Conservation (phyloP, 768 basidiomycete genomes). For the Trichaptum fuscoviolaceum region DNA sequence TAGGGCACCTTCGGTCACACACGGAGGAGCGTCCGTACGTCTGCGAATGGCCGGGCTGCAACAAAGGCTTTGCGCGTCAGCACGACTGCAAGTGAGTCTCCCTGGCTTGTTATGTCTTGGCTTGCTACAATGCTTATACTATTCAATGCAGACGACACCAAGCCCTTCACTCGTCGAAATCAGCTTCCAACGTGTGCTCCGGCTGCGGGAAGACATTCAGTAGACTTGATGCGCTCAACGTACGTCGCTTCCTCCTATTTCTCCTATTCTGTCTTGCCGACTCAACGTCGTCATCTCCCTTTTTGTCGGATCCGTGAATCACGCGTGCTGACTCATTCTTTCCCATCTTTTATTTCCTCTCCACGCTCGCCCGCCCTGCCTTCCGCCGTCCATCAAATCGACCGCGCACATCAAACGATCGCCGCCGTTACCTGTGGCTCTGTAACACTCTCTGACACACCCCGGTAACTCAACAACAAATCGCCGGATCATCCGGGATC, state of each 20-base stretch:
- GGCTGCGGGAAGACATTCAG: conserved; percentile 96
- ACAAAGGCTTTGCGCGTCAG: conserved; percentile 91
- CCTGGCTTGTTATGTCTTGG: conserved; percentile 7
- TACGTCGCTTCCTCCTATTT: conserved; percentile 36
- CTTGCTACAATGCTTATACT: conserved; percentile 10
- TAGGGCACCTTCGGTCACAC: conserved; percentile 91
- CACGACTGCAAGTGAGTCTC: conserved; percentile 90
- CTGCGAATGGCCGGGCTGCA: conserved; percentile 91
- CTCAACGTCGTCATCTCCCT: conserved; percentile 39
- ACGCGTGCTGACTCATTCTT: conserved; percentile 18
- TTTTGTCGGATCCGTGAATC: conserved; percentile 32
- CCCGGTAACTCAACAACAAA: not conserved
- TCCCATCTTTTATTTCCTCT: conserved; percentile 7
- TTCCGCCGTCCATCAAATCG: not conserved
- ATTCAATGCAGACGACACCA: conserved; percentile 66
- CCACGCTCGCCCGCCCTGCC: not conserved
- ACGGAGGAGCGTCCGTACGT: conserved; percentile 93
- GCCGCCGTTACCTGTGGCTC: not conserved
- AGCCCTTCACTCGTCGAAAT: conserved; percentile 79
- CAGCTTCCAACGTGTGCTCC: conserved; percentile 80
- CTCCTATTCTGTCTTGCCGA: conserved; percentile 14
- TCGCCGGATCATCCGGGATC: conserved; percentile 1
- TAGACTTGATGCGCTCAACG: conserved; percentile 88
- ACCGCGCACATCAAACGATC: not conserved
- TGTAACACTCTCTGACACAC: not conserved